Percentiles rank a stretch among this genome's conserved stretches.
Evolutionary conservation across 495 filamentous ascomycete species (phyloP).

Genomic region (Xylaria bambusicola): DNA sequence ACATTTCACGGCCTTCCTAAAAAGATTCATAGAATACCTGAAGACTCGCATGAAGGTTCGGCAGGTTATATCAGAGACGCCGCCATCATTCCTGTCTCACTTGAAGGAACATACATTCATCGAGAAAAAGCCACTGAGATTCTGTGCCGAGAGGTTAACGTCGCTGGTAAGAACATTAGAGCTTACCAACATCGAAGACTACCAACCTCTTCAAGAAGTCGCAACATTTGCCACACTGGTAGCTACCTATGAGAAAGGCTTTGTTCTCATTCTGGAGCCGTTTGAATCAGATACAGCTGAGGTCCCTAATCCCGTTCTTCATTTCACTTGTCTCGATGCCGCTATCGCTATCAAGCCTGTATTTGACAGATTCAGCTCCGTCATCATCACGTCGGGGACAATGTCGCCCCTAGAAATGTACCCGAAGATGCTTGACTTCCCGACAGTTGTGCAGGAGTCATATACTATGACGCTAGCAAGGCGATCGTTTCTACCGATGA

Average conservation of each 20-base stretch:
- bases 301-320: conserved; percentile 91
- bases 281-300: conserved; percentile 95
- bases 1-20: conserved; percentile 93
- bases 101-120: conserved; percentile 96
- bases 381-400: conserved; percentile 98
- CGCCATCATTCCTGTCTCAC: conserved; percentile 89
- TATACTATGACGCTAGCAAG: conserved; percentile 96
- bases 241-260: conserved; percentile 96
- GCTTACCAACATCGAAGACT: conserved; percentile 96
- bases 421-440: conserved; percentile 95
- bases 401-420: conserved; percentile 99
- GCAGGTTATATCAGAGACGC: conserved; percentile 95
- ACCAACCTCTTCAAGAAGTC: conserved; percentile 94
- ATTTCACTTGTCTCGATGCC: conserved; percentile 96
- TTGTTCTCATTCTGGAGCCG: conserved; percentile 92
- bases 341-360: conserved; percentile 98
- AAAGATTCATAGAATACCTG: conserved; percentile 96
- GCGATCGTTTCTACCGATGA: conserved; percentile 95
- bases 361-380: conserved; percentile 94
- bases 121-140: conserved; percentile 91
- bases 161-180: conserved; percentile 95
- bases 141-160: conserved; percentile 92
- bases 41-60: conserved; percentile 98
- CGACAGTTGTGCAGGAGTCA: conserved; percentile 88
- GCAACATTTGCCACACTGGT: conserved; percentile 98